These are phyloP conservation scores for Triticum monococcum DNA, from an alignment of 176 grass and related monocot genomes.

Conservation along the genomic window DNA sequence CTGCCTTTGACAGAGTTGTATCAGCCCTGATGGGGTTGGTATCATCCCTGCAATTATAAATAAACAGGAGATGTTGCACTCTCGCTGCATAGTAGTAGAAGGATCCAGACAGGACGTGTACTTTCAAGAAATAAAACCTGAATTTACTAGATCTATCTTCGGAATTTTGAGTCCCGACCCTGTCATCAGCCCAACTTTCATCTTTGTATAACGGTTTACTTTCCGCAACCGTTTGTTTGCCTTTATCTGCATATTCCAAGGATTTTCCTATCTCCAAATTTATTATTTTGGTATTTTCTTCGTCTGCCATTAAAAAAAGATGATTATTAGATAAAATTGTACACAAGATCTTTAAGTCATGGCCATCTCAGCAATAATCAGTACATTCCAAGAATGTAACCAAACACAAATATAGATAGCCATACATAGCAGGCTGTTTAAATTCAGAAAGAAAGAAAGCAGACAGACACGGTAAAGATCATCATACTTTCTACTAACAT, in stretches of 20 bases:
- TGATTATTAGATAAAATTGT: constrained; percentile 17
- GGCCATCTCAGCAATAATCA: neutral
- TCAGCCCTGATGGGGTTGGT: constrained; percentile 17
- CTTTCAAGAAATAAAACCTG: constrained; percentile 23
- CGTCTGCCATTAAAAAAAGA: constrained; percentile 17
- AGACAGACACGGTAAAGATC: neutral
- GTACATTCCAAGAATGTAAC: constrained; percentile 3
- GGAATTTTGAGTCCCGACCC: constrained; percentile 37
- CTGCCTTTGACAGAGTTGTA: constrained; percentile 1
- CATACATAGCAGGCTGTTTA: neutral
- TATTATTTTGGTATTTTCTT: constrained; percentile 26
- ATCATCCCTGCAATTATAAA: constrained; percentile 37
- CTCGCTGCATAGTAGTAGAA: neutral
- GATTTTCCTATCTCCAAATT: constrained; percentile 22
- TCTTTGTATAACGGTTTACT: constrained; percentile 31
- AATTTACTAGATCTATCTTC: constrained; percentile 43
- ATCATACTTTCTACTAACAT: neutral
- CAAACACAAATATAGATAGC: neutral
- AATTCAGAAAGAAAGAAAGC: neutral
- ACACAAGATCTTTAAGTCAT: constrained; percentile 4
- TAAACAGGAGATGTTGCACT: neutral
- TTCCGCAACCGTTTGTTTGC: constrained; percentile 18
- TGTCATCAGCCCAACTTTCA: constrained; percentile 28
- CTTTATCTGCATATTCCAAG: constrained; percentile 31
- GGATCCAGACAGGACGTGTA: neutral